These are phyloP conservation scores for Hyaloscypha variabilis DNA, from an alignment of 495 filamentous ascomycete genomes.

Conservation along the genomic window DNA sequence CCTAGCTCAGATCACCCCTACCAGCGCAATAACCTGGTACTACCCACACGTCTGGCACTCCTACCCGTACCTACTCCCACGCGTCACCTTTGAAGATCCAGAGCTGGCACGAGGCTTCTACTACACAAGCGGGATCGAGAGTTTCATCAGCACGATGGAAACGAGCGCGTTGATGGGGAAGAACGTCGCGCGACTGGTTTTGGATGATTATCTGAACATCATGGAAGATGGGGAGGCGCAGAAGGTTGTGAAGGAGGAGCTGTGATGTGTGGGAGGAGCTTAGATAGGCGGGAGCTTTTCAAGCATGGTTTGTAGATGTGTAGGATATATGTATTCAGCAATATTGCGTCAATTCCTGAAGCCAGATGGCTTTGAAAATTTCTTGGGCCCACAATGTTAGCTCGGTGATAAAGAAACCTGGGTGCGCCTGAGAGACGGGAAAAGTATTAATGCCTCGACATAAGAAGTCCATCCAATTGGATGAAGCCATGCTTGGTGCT, in stretches of 20 bases:
- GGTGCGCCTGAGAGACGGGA: no score
- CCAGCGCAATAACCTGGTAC: conserved; percentile 73
- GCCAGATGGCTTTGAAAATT: no score
- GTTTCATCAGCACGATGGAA: conserved; percentile 98
- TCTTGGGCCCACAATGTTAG: no score
- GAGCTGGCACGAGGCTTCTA: conserved; percentile 69
- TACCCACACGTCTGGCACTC: conserved; percentile 71
- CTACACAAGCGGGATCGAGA: conserved; percentile 94
- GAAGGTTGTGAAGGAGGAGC: background rate
- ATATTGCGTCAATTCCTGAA: no score
- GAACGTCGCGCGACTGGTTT: conserved; percentile 84
- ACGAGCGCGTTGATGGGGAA: conserved; percentile 94
- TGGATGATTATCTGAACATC: conserved; percentile 47
- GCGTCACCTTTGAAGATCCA: conserved; percentile 85
- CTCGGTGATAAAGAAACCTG: no score
- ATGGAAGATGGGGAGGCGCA: conserved; percentile 17
- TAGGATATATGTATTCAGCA: no score
- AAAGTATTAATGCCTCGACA: no score
- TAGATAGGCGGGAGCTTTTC: no score
- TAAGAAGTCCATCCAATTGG: no score
- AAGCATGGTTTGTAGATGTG: no score
- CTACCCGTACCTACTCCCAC: conserved; percentile 82
- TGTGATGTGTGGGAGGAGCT: background rate
- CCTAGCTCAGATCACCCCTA: conserved; percentile 35
- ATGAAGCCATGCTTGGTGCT: no score